These are phyloP conservation scores for Acanthamoeba quina DNA, from an alignment of 208 protist species.

Conservation along the genomic window DNA sequence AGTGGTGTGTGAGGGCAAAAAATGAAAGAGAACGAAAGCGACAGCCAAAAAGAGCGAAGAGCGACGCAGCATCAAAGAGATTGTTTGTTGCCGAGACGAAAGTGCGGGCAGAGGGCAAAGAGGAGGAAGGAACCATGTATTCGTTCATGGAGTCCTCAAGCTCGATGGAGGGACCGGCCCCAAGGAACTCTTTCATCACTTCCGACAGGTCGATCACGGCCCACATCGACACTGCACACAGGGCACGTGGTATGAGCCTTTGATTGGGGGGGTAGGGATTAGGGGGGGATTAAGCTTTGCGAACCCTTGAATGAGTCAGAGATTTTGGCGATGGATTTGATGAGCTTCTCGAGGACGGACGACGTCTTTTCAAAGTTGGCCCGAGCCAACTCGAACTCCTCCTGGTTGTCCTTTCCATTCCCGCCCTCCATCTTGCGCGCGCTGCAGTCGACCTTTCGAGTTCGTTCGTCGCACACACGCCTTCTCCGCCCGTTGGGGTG, in stretches of 20 bases:
- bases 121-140: background rate
- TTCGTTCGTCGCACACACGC: too few relatives aligned
- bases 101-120: background rate
- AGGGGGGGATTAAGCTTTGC: too few relatives aligned
- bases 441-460: too few relatives aligned
- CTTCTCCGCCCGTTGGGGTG: too few relatives aligned
- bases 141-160: constrained; percentile 3
- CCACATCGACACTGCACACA: background rate
- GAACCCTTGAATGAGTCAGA: background rate
- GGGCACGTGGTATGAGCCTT: background rate
- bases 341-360: background rate
- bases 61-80: too few relatives aligned
- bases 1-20: background rate
- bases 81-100: too few relatives aligned
- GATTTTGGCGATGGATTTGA: constrained; percentile 27
- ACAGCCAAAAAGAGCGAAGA: background rate
- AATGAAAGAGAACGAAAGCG: background rate
- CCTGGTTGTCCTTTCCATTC: background rate
- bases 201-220: background rate
- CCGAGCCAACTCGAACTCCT: constrained; percentile 34
- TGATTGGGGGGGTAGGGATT: too few relatives aligned
- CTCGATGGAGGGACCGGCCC: background rate
- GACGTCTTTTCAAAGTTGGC: background rate
- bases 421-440: too few relatives aligned
- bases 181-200: constrained; percentile 12